Conservation (phyloP, 164 flowering plant species). For the Stephania japonica region DNA sequence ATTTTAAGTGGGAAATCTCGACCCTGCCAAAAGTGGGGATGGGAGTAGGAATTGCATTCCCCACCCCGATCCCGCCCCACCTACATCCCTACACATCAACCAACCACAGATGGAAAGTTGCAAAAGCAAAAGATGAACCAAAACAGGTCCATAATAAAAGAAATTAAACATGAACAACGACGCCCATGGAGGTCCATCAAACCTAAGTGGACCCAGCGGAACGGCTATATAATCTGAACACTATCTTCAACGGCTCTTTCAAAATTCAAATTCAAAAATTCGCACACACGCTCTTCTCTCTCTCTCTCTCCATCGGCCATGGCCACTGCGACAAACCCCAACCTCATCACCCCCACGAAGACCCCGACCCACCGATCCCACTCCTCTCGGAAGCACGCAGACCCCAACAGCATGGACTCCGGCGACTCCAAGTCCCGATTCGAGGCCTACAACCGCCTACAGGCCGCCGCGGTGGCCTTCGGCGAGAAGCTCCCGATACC, state of each 20-base stretch:
- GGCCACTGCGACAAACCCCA: slow-evolving; percentile 38
- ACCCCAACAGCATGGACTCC: slow-evolving; percentile 16
- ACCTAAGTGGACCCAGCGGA: too few relatives aligned
- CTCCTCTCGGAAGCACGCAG: slow-evolving; percentile 9
- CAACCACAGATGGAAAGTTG: too few relatives aligned
- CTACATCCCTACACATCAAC: too few relatives aligned
- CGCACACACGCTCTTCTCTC: not conserved
- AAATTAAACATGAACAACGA: too few relatives aligned
- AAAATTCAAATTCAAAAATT: slow-evolving; percentile 11
- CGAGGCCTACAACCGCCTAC: slow-evolving; percentile 89
- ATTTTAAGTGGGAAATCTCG: too few relatives aligned
- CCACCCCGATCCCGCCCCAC: too few relatives aligned
- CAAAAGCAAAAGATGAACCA: too few relatives aligned
- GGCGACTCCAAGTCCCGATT: slow-evolving; percentile 50
- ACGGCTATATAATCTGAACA: too few relatives aligned
- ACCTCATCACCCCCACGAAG: slow-evolving; percentile 49
- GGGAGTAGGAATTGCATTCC: too few relatives aligned
- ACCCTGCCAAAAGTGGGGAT: too few relatives aligned
- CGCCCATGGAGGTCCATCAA: too few relatives aligned
- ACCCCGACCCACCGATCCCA: slow-evolving; percentile 32
- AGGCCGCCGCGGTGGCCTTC: slow-evolving; percentile 94
- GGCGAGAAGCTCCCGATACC: slow-evolving; percentile 97
- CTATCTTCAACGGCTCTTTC: slow-evolving; percentile 1
- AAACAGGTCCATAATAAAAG: too few relatives aligned
- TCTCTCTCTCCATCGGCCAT: slow-evolving; percentile 26